phyloP scores from a whole-genome alignment of 2,329 filamentous ascomycete species.

The Ophiostoma ips region DNA sequence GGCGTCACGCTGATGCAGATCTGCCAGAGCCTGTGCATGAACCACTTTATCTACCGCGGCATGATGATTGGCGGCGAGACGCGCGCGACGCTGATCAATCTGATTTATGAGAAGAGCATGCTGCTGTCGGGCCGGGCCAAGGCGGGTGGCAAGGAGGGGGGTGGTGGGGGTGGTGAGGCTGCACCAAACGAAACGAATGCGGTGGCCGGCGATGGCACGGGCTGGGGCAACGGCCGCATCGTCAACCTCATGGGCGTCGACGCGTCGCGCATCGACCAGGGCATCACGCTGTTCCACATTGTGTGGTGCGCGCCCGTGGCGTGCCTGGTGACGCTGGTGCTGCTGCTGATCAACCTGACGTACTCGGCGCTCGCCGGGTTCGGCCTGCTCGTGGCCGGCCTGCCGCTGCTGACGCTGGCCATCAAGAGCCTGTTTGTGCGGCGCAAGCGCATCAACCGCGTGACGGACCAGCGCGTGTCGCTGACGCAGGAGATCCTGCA shows the following conservation, averaged over 20 bases:
- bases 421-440: conserved; percentile 65
- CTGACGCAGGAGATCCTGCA: conserved; percentile 86
- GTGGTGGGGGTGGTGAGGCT: neutral
- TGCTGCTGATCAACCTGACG: conserved; percentile 74
- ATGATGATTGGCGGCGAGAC: conserved; percentile 83
- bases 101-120: conserved; percentile 90
- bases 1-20: conserved; percentile 80
- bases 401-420: conserved; percentile 64
- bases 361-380: conserved; percentile 88
- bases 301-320: conserved; percentile 76
- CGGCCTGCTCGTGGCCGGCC: conserved; percentile 60
- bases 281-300: conserved; percentile 79
- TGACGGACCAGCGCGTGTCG: conserved; percentile 84
- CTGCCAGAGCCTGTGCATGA: conserved; percentile 63
- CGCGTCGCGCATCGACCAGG: conserved; percentile 82
- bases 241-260: conserved; percentile 92
- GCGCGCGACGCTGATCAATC: conserved; percentile 65
- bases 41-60: conserved; percentile 85
- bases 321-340: conserved; percentile 61
- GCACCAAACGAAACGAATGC: neutral
- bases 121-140: conserved; percentile 75
- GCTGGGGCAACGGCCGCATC: conserved; percentile 87
- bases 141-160: conserved; percentile 57
- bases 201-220: conserved; percentile 53
- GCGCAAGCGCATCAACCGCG: conserved; percentile 72